Percentiles rank a stretch among this genome's conserved stretches.
These are phyloP conservation scores for Paraconiothyrium brasiliense DNA, from an alignment of 2,329 filamentous ascomycete genomes.

Conservation along the genomic window DNA sequence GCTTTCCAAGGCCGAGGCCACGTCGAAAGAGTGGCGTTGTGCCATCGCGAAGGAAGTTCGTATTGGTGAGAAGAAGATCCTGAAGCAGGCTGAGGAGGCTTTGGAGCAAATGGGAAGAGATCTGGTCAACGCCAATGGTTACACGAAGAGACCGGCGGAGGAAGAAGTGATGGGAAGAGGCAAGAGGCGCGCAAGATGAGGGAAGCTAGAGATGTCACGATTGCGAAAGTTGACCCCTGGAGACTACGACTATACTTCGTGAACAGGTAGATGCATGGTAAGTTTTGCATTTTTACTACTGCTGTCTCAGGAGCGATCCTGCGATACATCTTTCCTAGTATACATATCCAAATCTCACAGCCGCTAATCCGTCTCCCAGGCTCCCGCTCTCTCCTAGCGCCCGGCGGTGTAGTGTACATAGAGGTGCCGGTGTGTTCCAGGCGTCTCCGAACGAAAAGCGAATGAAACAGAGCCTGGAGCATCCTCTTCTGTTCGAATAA, in stretches of 20 bases:
- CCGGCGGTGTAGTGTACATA: conserved; percentile 19
- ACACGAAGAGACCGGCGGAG: conserved; percentile 38
- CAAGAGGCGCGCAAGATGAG: conserved; percentile 37
- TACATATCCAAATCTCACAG: conserved; percentile 27
- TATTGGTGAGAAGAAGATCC: conserved; percentile 75
- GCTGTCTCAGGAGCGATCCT: not conserved
- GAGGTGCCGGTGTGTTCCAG: conserved; percentile 2
- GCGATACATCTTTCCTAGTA: conserved; percentile 19
- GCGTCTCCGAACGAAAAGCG: not conserved
- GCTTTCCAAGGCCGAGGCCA: conserved; percentile 20
- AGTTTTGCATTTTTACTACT: conserved; percentile 29
- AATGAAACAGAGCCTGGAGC: conserved; percentile 10
- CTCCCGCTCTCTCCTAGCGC: not conserved
- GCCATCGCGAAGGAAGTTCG: conserved; percentile 73
- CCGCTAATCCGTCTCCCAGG: conserved; percentile 15
- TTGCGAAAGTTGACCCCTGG: not conserved
- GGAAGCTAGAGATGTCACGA: not conserved
- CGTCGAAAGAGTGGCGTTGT: conserved; percentile 39
- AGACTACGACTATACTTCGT: not conserved
- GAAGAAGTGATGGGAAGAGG: conserved; percentile 37
- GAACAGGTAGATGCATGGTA: conserved; percentile 12
- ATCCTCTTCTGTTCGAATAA: conserved; percentile 28
- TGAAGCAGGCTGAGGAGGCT: conserved; percentile 62
- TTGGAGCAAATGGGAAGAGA: conserved; percentile 44
- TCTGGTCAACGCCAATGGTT: conserved; percentile 20